phyloP scores from a whole-genome alignment of 371 early-diverging fungal genomes.

The Conidiobolus incongruus region DNA sequence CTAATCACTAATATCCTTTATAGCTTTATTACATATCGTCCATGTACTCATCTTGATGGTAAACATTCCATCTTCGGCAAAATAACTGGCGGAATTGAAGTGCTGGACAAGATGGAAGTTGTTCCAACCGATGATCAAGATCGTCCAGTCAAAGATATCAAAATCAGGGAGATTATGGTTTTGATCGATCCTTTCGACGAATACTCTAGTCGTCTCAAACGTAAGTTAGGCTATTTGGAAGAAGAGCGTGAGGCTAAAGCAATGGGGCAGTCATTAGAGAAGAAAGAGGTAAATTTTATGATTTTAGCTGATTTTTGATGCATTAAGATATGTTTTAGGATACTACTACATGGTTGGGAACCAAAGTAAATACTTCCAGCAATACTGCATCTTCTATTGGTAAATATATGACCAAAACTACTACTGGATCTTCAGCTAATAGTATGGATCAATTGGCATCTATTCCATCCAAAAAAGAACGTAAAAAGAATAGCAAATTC shows the following conservation, averaged over 20 bases:
- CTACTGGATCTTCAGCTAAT: no score
- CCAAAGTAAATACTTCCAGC: no score
- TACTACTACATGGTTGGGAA: no score
- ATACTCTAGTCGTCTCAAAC: constrained; percentile 10
- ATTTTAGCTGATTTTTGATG: no score
- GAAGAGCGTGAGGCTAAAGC: background rate
- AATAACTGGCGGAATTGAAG: constrained; percentile 62
- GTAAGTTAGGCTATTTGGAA: background rate
- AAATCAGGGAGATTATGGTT: constrained; percentile 41
- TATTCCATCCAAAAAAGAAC: no score
- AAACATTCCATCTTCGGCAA: constrained; percentile 83
- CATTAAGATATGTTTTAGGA: no score
- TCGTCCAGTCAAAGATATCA: constrained; percentile 42
- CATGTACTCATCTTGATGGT: constrained; percentile 63
- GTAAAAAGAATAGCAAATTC: no score
- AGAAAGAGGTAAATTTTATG: background rate
- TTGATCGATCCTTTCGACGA: constrained; percentile 73
- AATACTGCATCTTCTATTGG: no score
- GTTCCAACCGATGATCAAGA: constrained; percentile 48
- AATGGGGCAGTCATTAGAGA: background rate
- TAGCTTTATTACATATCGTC: constrained; percentile 65
- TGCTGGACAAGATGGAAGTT: constrained; percentile 53
- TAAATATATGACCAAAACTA: no score
- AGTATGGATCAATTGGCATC: no score
- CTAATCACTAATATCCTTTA: background rate